Evolutionary conservation across 129 eudicot species (phyloP), one percentile per base, ranked within the genome.

Genomic region (Flaveria ramosissima): DNA sequence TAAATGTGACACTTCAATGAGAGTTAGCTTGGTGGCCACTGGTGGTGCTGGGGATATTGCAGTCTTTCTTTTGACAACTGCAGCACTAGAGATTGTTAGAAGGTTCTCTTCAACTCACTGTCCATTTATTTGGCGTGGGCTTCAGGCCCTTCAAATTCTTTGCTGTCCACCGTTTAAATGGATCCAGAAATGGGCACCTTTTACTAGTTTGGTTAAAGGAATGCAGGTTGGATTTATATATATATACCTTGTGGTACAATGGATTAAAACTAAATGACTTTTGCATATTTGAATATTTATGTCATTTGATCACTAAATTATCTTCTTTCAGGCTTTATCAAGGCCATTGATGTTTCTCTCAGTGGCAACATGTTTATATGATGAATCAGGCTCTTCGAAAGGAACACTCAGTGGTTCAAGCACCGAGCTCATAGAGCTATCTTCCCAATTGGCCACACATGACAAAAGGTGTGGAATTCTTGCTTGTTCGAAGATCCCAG

Each of bases 331-430:
- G 96, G 70, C 67, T 9, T 73, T 89, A 75, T 87, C 96, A 53
- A 87, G 79, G 78, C 96, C 96, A 77, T 64, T 89, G 87, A 45
- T 89, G 78, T 71, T 85, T 70, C 92, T 89, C 39, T 83, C 92
- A 15, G 70, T 87, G 68, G 88, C 88, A 64, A 86, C 89, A 50
- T 19, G 81, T 46, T 70, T 89, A 50, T 83, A 85, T 24, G 86
- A 87, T 72, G 74, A 82, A 66, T 53, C 85, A 55, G 50, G 47
- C n/a, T 47, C 72, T 53, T 26, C 71, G 15, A 68, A 72, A 45
- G 87, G 84, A 70, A 77, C 59, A 24, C 76, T 77, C 59, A 62
- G 74, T 77, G 77, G 78, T 57, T 76, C 78, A 19, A 45, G 74
- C 67, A 73, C 80, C 20, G 81, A 85, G 26, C 86, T 78, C 73